Base-by-base conservation (phyloP, 345 rosid genomes). In the Nephelium lappaceum region DNA sequence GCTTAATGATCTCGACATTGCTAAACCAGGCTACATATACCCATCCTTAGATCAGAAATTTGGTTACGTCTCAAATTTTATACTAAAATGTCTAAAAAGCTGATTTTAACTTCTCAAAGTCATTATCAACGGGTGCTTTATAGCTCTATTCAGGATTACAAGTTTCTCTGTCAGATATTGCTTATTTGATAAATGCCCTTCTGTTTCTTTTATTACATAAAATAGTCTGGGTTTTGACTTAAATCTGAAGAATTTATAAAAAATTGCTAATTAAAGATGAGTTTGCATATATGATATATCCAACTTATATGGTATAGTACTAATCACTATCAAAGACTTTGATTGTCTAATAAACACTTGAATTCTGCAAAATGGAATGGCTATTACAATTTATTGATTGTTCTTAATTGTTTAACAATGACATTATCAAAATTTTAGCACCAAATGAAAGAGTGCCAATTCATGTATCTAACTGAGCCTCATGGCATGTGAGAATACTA, bases 401-500 rank as follows among this genome's bases (percentile, higher is more conserved):
- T 42, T 68, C 31, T 66, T 36, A 18, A 41, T 19, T 67, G 12
- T 66, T 66, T 16, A 15, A 66, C n/a, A 66, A 18, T 36, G 5
- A 36, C 21, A 67, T 4, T 19, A 19, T 41, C 71, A 19, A 67
- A 67, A 67, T 19, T 39, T 67, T 67, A 27, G 71, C 25, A 41
- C 15, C 24, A n/a, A 3, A n/a, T 8, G 23, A 12, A n/a, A 41
- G 11, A 67, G 14, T 23, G 25, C 57, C 38, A 42, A 47, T 45
- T 11, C 38, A 45, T 27, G 57, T 3, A 47, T 14, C 27, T 25
- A 16, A 53, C 14, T 18, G 14, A 69, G 21, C 11, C 23, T 16
- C 42, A 49, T 45, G 51, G 4, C 3, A 49, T 25, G 73, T 19
- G 23, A 63, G 66, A 36, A 70, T 72, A 23, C 76, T 78, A 23